Percentiles rank a stretch among this genome's conserved stretches.
These are phyloP conservation scores for Alternaria sp. DNA, from an alignment of 2,329 filamentous ascomycete genomes.

Conservation along the genomic window DNA sequence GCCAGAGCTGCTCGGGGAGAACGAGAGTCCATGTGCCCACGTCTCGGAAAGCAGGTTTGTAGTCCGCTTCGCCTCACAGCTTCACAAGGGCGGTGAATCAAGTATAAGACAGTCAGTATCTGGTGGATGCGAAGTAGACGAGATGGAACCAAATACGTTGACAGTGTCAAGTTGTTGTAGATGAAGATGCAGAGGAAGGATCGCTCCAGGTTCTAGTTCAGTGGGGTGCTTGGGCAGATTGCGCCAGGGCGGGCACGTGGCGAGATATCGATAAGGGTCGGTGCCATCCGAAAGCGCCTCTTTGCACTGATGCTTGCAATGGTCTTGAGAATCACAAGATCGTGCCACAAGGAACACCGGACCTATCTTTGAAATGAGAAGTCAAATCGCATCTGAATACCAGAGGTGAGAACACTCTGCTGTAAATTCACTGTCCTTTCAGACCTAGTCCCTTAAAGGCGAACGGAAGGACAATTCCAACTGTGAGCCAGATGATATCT, in stretches of 20 bases:
- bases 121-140: not conserved
- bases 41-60: not conserved
- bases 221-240: not conserved
- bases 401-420: not conserved
- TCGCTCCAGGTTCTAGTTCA: slow-evolving; percentile 1
- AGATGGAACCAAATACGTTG: not conserved
- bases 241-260: not conserved
- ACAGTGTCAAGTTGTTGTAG: not conserved
- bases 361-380: too few species aligned
- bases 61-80: not conserved
- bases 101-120: not conserved
- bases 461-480: not conserved
- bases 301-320: not conserved
- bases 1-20: slow-evolving; percentile 20
- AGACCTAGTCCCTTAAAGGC: not conserved
- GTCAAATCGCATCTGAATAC: not conserved
- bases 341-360: not conserved
- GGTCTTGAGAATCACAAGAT: not conserved
- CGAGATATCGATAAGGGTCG: slow-evolving; percentile 6
- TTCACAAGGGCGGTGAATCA: not conserved
- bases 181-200: not conserved
- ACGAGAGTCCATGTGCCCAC: not conserved
- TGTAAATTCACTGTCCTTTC: not conserved
- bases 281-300: not conserved
- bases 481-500: not conserved